Base-by-base conservation (phyloP, 768 basidiomycete species). In the Phylloporus sp. region DNA sequence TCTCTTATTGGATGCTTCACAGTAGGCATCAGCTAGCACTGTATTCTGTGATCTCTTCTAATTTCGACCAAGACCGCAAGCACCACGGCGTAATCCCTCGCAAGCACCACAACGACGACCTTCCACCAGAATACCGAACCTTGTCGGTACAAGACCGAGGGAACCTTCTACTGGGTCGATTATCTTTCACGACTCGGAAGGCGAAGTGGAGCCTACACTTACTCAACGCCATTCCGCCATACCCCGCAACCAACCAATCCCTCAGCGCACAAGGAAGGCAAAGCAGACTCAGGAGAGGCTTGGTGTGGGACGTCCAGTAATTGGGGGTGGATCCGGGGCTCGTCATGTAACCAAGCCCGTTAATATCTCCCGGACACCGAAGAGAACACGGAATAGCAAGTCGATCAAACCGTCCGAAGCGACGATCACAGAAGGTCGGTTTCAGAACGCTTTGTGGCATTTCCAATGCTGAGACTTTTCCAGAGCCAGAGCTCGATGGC, bases 211-310 rank as follows among this genome's bases (percentile, higher is more conserved):
- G 34, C 59, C 53, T 23, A 35, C 56, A 27, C 49, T 59, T 17
- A 43, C 55, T 24, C 56, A 66, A 44, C 50, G 58, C 29, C 59
- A 22, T n/a, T n/a, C 34, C 56, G 38, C 35, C 28, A 33, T 46
- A 20, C 50, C 54, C 28, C 49, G 46, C 9, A 55, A 58, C 26
- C 56, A 57, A 23, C 44, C 63, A 3, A 41, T 50, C 20, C 60
- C 63, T 13, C 65, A 64, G 21, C 58, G 84, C 10, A 78, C 79
- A 24, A 74, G 84, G 46, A 86, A 86, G 58, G 82, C 85, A 11
- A 86, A 82, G 61, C 84, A 86, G 41, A 73, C 78, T 5, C 87
- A 87, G 63, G 77, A 74, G 33, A 72, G 71, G 52, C 72, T 90
- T 15, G 88, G 88, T 41, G 79, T 87, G 13, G 87, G 87, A 3